Evolutionary conservation across 2,329 filamentous ascomycete species (phyloP), one percentile per base, ranked within the genome.

Genomic region (Ploettnerulaceae sp.): DNA sequence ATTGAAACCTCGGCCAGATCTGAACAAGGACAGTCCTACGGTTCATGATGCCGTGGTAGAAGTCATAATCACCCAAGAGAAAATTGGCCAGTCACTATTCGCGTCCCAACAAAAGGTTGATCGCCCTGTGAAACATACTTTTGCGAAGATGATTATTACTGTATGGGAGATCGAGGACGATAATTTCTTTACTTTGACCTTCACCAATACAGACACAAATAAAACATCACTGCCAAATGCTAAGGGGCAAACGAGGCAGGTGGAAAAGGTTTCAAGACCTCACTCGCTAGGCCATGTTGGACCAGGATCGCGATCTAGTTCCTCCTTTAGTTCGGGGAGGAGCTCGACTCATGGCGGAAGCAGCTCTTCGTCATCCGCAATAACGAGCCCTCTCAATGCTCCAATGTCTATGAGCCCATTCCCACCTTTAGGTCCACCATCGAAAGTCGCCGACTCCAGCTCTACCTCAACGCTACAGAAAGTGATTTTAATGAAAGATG

Each of bases 61-160:
- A 50, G 82, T 89, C 0, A 69, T 86, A 21, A 74, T 89, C 35
- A 74, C 77, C 11, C 72, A 50, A 20, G 45, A 47, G 8, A 39
- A 41, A n/a, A 31, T 57, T 14, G 35, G 51, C 1, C 54, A 53
- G 15, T 47, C 52, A 5, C 22, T 17, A 7, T 53, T 54, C 22
- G 46, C 42, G 15, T 34, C 41, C 7, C 17, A 45, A 0, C 34
- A 41, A 5, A 48, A 48, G 25, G 14, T 29, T 17, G 12, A 7
- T 17, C 25, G 22, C 2, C 8, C 40, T 31, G 39, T 71, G 70
- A 52, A 52, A 29, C 67, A 72, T 24, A 64, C 79, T 0, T 77
- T 78, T 52, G 82, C 85, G 17, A 84, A 82, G 54, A 86, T 89
- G 82, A 86, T 89, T 36, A 78, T 89, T 17, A 85, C 81, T 0